These are phyloP conservation scores for Citrus mangshanensis DNA, from an alignment of 345 rosid species.

Conservation along the genomic window DNA sequence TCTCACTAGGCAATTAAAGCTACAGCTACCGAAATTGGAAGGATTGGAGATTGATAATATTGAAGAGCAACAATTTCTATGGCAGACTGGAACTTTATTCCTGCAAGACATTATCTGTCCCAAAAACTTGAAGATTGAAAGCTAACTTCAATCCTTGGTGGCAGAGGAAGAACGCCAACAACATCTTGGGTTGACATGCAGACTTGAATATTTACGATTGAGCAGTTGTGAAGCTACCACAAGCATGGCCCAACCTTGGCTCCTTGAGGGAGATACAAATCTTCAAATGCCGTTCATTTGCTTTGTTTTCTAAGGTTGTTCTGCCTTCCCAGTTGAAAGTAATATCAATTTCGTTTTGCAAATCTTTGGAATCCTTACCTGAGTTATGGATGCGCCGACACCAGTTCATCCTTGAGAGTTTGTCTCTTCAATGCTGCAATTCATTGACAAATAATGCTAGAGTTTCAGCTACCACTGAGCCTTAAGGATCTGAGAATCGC, in stretches of 20 bases:
- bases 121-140: background rate
- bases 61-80: background rate
- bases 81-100: background rate
- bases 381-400: background rate
- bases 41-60: background rate
- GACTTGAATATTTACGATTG: background rate
- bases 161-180: background rate
- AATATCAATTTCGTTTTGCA: background rate
- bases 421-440: background rate
- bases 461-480: background rate
- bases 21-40: background rate
- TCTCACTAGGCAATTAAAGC: background rate
- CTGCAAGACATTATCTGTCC: background rate
- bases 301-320: background rate
- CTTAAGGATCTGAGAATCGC: background rate
- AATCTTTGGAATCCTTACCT: background rate
- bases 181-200: background rate
- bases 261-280: background rate
- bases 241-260: background rate
- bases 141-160: background rate
- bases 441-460: background rate
- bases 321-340: background rate
- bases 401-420: background rate
- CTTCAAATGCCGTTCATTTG: constrained; percentile 3
- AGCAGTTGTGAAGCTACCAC: background rate